Evolutionary conservation across 2,329 filamentous ascomycete genomes (phyloP).

Genomic region (Penicillium sp.): DNA sequence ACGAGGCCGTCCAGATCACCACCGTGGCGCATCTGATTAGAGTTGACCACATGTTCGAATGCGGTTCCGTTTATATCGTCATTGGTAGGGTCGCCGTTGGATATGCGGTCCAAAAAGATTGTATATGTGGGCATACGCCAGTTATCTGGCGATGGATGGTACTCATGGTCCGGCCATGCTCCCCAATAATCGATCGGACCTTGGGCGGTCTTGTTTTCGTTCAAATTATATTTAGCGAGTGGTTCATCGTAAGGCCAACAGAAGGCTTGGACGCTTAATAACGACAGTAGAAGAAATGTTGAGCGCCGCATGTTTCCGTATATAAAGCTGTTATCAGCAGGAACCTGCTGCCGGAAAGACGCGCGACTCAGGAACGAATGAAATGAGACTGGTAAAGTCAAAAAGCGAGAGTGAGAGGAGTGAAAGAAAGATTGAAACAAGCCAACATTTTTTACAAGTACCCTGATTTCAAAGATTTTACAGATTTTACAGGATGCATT

Average conservation of each 20-base stretch:
- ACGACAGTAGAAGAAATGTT: constrained; percentile 7
- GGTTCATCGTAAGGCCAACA: constrained; percentile 51
- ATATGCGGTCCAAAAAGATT: constrained; percentile 63
- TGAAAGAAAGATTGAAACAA: constrained; percentile 4
- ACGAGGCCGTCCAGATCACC: constrained; percentile 60
- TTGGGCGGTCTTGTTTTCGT: constrained; percentile 57
- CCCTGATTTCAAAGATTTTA: background rate
- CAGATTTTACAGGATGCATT: background rate
- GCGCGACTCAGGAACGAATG: constrained; percentile 4
- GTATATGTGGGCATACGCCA: constrained; percentile 69
- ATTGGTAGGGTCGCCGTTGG: constrained; percentile 65
- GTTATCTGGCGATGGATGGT: constrained; percentile 57
- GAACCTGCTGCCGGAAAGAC: constrained; percentile 2
- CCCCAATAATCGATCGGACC: constrained; percentile 60
- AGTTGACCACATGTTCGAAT: constrained; percentile 62
- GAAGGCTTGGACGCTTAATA: constrained; percentile 6
- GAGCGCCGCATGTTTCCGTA: constrained; percentile 7
- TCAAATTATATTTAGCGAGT: constrained; percentile 60
- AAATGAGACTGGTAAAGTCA: background rate
- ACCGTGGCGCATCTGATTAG: constrained; percentile 64
- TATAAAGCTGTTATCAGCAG: constrained; percentile 6
- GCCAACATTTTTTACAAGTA: background rate
- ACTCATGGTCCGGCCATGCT: constrained; percentile 54
- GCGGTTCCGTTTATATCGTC: constrained; percentile 48
- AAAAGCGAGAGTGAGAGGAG: constrained; percentile 6